Evolutionary conservation across 352 stramenopile species (phyloP), one percentile per base, ranked within the genome.

Genomic region (Pythium aquatile): DNA sequence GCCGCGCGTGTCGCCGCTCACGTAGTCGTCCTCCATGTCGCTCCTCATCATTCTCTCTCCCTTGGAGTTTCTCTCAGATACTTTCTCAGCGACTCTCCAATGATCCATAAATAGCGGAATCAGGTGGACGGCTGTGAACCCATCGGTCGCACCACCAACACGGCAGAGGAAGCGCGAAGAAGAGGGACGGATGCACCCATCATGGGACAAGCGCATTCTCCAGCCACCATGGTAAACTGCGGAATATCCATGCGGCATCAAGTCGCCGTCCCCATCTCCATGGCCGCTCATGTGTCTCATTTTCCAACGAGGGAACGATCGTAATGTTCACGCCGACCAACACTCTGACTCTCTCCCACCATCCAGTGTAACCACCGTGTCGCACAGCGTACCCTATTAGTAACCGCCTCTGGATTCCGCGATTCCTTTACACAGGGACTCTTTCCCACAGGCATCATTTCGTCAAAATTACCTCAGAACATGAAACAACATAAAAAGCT

Each of bases 1-100:
- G 9, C 76, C 78, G n/a, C 77, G 79, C 55, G 77, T 81, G 47
- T 81, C 63, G 4, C 81, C 74, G n/a, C 57, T 69, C 5, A 24
- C 29, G 37, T 69, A 73, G 30, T 69, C 66, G 28, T 55, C 39
- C 4, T 17, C 56, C 54, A 49, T 9, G 17, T 8, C 39, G 39
- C 13, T 1, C 4, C 16, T 16, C 39, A 47, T 47, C 20, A 24
- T 24, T 24, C 20, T 24, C 20, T 24, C 39, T 8, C 39, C 24
- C 39, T 10, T 7, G 35, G 35, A 42, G 35, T 42, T 42, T 42
- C 35, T 42, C 35, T 16, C 6, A 37, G 32, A 37, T 24, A 9
- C 35, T 42, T 16, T 42, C 35, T 42, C 35, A 42, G 35, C 35
- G 35, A 42, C 7, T 5, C 35, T 1, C 35, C 35, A 17, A 11